Evolutionary conservation across 805 yeast species (phyloP).

Genomic region (Pichia scutulata): DNA sequence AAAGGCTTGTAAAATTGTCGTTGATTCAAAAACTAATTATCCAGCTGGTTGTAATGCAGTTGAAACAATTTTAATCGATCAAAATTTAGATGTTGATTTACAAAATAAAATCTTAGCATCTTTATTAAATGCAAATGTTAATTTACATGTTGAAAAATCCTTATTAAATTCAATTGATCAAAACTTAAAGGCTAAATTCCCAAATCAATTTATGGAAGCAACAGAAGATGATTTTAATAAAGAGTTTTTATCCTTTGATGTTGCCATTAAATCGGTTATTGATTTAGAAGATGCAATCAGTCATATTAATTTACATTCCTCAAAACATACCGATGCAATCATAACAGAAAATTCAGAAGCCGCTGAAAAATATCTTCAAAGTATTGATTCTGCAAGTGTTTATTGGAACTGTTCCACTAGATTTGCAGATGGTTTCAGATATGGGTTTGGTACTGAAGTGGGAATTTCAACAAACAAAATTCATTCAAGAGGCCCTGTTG

Average conservation of each 20-base stretch:
- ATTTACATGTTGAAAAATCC: slow-evolving; percentile 58
- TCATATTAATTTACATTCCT: slow-evolving; percentile 86
- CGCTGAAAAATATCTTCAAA: slow-evolving; percentile 75
- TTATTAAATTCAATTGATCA: slow-evolving; percentile 28
- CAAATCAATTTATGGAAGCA: slow-evolving; percentile 36
- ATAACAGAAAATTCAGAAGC: slow-evolving; percentile 63
- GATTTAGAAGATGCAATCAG: slow-evolving; percentile 64
- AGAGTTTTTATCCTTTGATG: slow-evolving; percentile 77
- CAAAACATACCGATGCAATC: slow-evolving; percentile 93
- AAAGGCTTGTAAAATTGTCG: slow-evolving; percentile 67
- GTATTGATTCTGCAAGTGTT: slow-evolving; percentile 91
- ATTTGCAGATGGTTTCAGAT: slow-evolving; percentile 97
- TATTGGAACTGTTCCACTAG: slow-evolving; percentile 97
- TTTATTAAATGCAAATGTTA: slow-evolving; percentile 60
- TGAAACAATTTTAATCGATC: slow-evolving; percentile 71
- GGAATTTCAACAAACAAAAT: slow-evolving; percentile 96
- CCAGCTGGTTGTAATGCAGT: slow-evolving; percentile 99
- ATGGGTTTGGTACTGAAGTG: slow-evolving; percentile 98
- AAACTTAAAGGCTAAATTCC: slow-evolving; percentile 10
- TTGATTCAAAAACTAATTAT: slow-evolving; percentile 90
- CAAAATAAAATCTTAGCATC: slow-evolving; percentile 22
- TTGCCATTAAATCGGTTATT: slow-evolving; percentile 61
- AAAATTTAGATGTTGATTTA: slow-evolving; percentile 25
- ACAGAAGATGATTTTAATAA: slow-evolving; percentile 64
- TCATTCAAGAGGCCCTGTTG: slow-evolving; percentile 98